Evolutionary conservation across 2,329 filamentous ascomycete species (phyloP), one percentile per base, ranked within the genome.

Genomic region (Exophiala alcalophila): DNA sequence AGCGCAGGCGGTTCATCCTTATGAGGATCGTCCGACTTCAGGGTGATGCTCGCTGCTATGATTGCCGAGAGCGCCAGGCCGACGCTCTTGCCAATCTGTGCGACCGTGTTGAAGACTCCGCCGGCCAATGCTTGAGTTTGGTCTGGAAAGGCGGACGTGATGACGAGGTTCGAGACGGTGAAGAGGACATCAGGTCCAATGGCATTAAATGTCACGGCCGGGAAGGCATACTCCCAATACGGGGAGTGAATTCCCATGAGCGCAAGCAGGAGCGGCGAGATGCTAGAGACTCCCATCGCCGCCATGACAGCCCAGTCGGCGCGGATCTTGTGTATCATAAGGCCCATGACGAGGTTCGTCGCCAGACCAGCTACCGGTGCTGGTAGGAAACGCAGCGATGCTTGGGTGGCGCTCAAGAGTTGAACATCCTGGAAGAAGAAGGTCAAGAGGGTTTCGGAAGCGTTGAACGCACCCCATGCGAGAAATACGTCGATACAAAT

Each of bases 81-180:
- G 1, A 80, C 64, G 0, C 72, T 70, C 12, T 68, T 73, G 0
- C 78, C 78, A 37, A 81, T 72, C 49, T 81, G 77, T 0, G 70
- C 63, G 1, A 74, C 64, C 0, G 77, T 80, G 47, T 79, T 80
- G 59, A 81, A 82, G 0, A 83, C 77, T 0, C 76, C 78, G 0
- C 79, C 80, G 0, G 77, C 78, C 0, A 83, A 63, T 0, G 74
- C 75, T 44, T 82, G 78, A 1, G 69, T 79, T 5, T 76, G 63
- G 11, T 69, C 64, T 0, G 75, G 72, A 49, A 81, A 81, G 2
- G 66, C 69, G 9, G 76, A 70, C 0, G 71, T 70, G 9, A 81
- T 70, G 3, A 58, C 61, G 15, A 81, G 67, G 18, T 75, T 64
- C 0, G 71, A 74, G 2, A 81, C 69, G 0, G 74, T 80, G 55